Evolutionary conservation across 495 filamentous ascomycete species (phyloP).

Genomic region (Geopyxis carbonaria): DNA sequence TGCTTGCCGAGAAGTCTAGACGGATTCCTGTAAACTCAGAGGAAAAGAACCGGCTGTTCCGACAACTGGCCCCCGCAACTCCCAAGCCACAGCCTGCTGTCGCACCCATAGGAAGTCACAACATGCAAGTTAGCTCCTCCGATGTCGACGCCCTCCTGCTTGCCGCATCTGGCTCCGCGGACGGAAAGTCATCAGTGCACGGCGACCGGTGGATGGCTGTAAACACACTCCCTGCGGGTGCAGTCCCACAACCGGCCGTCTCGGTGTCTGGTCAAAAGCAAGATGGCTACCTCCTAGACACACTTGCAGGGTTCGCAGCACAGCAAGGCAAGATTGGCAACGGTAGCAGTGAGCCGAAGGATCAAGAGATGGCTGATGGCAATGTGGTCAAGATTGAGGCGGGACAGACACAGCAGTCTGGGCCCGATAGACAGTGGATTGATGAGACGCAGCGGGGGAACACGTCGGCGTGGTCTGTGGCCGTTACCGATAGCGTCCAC

Average conservation of each 20-base stretch:
- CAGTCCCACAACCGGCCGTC: constrained; percentile 6
- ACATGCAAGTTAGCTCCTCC: too few relatives aligned
- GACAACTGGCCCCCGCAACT: constrained; percentile 31
- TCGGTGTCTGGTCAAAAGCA: constrained; percentile 3
- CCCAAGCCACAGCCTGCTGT: constrained; percentile 31
- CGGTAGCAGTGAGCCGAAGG: not conserved
- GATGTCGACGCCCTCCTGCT: constrained; percentile 26
- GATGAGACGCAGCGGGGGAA: not conserved
- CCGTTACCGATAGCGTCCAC: not conserved
- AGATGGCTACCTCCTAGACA: constrained; percentile 28
- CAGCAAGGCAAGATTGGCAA: constrained; percentile 8
- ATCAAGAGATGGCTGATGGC: constrained; percentile 1
- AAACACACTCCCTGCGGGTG: constrained; percentile 16
- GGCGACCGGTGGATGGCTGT: constrained; percentile 27
- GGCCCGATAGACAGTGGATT: not conserved
- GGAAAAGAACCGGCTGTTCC: constrained; percentile 12
- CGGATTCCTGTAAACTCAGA: constrained; percentile 8
- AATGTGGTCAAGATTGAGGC: not conserved
- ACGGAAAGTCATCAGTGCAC: too few relatives aligned
- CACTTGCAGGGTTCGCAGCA: constrained; percentile 23
- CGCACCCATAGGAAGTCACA: constrained; percentile 29
- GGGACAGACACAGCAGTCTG: too few relatives aligned
- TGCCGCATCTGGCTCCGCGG: constrained; percentile 28
- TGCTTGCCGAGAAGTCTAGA: constrained; percentile 22
- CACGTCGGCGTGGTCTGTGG: not conserved